Conservation (phyloP, 75 land plant genomes). For the Sequoiadendron giganteum region DNA sequence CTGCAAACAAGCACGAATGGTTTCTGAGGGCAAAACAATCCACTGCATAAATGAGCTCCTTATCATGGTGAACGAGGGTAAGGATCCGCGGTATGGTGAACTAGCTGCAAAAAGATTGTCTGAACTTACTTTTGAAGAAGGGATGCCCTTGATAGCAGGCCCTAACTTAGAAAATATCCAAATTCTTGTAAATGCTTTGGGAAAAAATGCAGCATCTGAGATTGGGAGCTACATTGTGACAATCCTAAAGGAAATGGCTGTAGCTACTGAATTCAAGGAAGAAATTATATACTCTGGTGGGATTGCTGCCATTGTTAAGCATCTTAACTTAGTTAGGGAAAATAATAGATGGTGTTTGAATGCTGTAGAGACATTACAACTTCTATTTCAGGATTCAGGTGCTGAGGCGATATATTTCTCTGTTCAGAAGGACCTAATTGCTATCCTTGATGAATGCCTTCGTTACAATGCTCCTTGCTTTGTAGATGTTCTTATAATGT, state of each 20-base stretch:
- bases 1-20: not conserved
- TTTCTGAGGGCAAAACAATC: not conserved
- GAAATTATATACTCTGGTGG: slow-evolving; percentile 5
- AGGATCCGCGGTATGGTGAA: not conserved
- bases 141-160: not conserved
- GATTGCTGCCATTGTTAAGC: not conserved
- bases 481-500: not conserved
- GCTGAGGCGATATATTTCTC: not conserved
- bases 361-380: not conserved
- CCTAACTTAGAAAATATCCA: slow-evolving; percentile 1
- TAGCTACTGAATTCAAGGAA: not conserved
- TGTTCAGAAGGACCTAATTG: not conserved
- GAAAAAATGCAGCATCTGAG: not conserved
- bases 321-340: not conserved
- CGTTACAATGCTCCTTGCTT: slow-evolving; percentile 1
- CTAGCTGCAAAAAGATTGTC: not conserved
- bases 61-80: not conserved
- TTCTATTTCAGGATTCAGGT: not conserved
- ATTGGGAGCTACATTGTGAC: not conserved
- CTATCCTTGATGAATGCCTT: not conserved
- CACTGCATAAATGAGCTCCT: not conserved
- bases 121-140: not conserved
- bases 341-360: not conserved
- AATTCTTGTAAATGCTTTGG: not conserved
- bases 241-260: not conserved